Evolutionary conservation across 75 land plant genomes (phyloP), one percentile per base, ranked within the genome.

Genomic region (Sequoia sempervirens): DNA sequence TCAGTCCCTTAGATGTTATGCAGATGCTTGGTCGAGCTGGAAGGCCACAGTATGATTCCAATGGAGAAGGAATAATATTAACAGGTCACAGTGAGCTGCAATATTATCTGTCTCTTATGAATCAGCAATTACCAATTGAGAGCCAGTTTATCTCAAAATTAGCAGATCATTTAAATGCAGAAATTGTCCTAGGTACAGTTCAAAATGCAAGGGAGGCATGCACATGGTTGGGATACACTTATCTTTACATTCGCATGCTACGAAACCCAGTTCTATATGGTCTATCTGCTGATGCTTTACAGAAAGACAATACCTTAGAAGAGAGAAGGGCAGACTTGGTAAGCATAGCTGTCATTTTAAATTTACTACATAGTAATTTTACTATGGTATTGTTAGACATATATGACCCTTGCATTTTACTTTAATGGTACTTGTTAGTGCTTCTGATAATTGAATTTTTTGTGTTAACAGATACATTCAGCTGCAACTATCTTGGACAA

Each of bases 21-120:
- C 98, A 95, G 90, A 97, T 97, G 99, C 88, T 97, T 84, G 97
- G 97, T 81, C 93, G 99, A 84, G 99, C 97, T 53, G 99, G 99
- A 81, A 90, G 97, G 85, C 99, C 99, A 53, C 97, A 97, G 81
- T 97, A 85, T 90, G 98, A 97, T 82, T 85, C 94, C 34, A 88
- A 93, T 89, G 99, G 99, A 18, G 96, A 93, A 82, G 99, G 99
- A 43, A 97, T 97, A 69, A 97, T 97, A 37, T 88, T 97, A 30
- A 95, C 95, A 32, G 96, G 96, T 11, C 93, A 95, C 53, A 92
- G 88, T 86, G 96, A 97, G 84, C 83, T 95, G 11, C 94, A 89
- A 79, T 97, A 97, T 50, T 50, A 50, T 50, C 53, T 50, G 15
- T 50, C 53, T 1, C 53, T 50, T 13, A 50, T 50, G 53, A 97